These are phyloP conservation scores for Phytopythium kandeliae DNA, from an alignment of 352 stramenopile species.

Conservation along the genomic window DNA sequence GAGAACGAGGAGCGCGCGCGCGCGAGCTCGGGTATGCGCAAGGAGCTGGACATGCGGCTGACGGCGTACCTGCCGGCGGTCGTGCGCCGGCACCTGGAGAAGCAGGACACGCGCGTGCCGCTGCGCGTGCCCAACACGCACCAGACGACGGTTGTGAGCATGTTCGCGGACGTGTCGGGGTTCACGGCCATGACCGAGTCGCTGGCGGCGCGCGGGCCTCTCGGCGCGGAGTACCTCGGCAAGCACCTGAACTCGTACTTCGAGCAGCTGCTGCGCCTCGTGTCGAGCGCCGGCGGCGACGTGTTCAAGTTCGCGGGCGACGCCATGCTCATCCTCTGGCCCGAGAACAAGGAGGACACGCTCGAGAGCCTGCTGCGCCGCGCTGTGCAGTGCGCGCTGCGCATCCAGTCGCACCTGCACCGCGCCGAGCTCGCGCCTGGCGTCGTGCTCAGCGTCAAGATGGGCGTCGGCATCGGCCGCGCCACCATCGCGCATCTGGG, in stretches of 20 bases:
- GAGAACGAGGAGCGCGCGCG: constrained; percentile 11
- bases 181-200: constrained; percentile 93
- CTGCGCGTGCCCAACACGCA: constrained; percentile 65
- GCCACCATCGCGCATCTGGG: constrained; percentile 88
- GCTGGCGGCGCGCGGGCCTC: constrained; percentile 75
- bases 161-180: constrained; percentile 93
- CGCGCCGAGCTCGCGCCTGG: constrained; percentile 74
- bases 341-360: constrained; percentile 86
- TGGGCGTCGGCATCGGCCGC: constrained; percentile 88
- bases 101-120: constrained; percentile 29
- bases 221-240: constrained; percentile 86
- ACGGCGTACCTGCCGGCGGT: constrained; percentile 78
- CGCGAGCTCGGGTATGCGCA: constrained; percentile 39
- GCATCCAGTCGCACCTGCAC: constrained; percentile 89
- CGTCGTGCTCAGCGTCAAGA: constrained; percentile 93
- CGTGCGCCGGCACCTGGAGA: constrained; percentile 72
- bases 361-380: constrained; percentile 75
- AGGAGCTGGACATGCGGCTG: constrained; percentile 80
- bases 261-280: constrained; percentile 73
- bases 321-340: constrained; percentile 94
- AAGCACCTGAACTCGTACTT: constrained; percentile 94
- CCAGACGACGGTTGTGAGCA: constrained; percentile 74
- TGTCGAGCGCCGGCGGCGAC: constrained; percentile 80
- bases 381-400: constrained; percentile 85
- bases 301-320: constrained; percentile 96